Conservation (phyloP, 2,329 filamentous ascomycete species). For the Exophiala dermatitidis region DNA sequence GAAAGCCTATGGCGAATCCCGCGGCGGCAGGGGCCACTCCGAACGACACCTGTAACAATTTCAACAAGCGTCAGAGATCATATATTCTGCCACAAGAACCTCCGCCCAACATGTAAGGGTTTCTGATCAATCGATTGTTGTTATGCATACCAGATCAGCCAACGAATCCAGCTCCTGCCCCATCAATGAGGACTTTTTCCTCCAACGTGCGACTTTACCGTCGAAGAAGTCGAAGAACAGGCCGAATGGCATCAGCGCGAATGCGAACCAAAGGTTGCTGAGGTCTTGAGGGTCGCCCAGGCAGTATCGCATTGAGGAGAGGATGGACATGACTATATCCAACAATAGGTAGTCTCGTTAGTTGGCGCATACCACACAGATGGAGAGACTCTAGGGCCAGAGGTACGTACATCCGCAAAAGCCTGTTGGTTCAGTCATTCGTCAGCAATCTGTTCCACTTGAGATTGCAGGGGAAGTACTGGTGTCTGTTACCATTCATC, state of each 20-base stretch:
- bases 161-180: slow-evolving; percentile 94
- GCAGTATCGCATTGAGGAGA: slow-evolving; percentile 90
- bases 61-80: background rate
- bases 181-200: slow-evolving; percentile 95
- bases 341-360: background rate
- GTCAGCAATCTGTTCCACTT: slow-evolving; percentile 9
- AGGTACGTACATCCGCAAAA: slow-evolving; percentile 43
- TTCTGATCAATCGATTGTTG: background rate
- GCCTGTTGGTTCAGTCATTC: slow-evolving; percentile 29
- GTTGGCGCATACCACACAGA: background rate
- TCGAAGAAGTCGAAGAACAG: slow-evolving; percentile 98
- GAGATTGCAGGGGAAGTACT: too few relatives aligned
- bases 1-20: slow-evolving; percentile 82
- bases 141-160: slow-evolving; percentile 70
- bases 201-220: slow-evolving; percentile 91
- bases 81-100: too few relatives aligned
- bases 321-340: slow-evolving; percentile 75
- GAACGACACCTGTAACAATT: slow-evolving; percentile 69
- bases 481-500: slow-evolving; percentile 38
- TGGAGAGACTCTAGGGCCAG: slow-evolving; percentile 4
- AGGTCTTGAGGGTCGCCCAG: slow-evolving; percentile 61
- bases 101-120: too few relatives aligned
- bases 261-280: slow-evolving; percentile 69
- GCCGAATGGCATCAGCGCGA: slow-evolving; percentile 82
- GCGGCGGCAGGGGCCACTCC: slow-evolving; percentile 81